Percentiles rank a stretch among this genome's conserved stretches.
These are phyloP conservation scores for Tolypocladium sp. DNA, from an alignment of 2,329 filamentous ascomycete genomes.

Conservation along the genomic window DNA sequence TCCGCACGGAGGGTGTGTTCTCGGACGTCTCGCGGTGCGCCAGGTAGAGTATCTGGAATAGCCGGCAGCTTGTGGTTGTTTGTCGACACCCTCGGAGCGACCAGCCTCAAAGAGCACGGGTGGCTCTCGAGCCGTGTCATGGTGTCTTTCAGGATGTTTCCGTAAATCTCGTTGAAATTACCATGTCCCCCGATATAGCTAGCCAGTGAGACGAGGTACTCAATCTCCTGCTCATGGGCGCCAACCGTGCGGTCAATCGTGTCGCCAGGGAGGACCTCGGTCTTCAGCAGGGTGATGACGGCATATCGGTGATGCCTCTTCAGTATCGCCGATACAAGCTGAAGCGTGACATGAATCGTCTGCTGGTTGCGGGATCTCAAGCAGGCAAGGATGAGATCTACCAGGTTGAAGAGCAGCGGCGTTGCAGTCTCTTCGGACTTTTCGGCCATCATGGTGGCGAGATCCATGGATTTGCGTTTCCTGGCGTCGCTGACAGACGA, in stretches of 20 bases:
- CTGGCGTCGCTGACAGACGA: slow-evolving; percentile 59
- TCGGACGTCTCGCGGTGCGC: slow-evolving; percentile 50
- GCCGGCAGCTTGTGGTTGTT: slow-evolving; percentile 49
- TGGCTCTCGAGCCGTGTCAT: slow-evolving; percentile 62
- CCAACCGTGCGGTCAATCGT: slow-evolving; percentile 57
- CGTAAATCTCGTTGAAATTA: slow-evolving; percentile 65
- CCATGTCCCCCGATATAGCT: slow-evolving; percentile 58
- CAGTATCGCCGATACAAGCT: slow-evolving; percentile 77
- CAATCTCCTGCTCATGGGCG: slow-evolving; percentile 65
- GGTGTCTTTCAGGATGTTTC: slow-evolving; percentile 62
- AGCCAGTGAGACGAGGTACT: slow-evolving; percentile 61
- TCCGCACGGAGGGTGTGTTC: slow-evolving; percentile 53
- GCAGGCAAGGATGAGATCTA: slow-evolving; percentile 82
- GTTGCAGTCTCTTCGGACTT: slow-evolving; percentile 66
- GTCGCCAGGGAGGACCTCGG: slow-evolving; percentile 46
- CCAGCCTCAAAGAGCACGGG: slow-evolving; percentile 60
- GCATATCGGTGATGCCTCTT: slow-evolving; percentile 84
- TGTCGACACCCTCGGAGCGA: slow-evolving; percentile 49
- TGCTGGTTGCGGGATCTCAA: slow-evolving; percentile 77
- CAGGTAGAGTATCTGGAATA: slow-evolving; percentile 46
- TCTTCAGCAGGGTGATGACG: slow-evolving; percentile 64
- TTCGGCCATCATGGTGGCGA: slow-evolving; percentile 69
- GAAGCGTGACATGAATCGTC: slow-evolving; percentile 82
- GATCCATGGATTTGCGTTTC: slow-evolving; percentile 80
- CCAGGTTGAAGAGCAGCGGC: slow-evolving; percentile 83